Base-by-base conservation (phyloP, 139 green algal genomes). In the Coccomyxa sp. region DNA sequence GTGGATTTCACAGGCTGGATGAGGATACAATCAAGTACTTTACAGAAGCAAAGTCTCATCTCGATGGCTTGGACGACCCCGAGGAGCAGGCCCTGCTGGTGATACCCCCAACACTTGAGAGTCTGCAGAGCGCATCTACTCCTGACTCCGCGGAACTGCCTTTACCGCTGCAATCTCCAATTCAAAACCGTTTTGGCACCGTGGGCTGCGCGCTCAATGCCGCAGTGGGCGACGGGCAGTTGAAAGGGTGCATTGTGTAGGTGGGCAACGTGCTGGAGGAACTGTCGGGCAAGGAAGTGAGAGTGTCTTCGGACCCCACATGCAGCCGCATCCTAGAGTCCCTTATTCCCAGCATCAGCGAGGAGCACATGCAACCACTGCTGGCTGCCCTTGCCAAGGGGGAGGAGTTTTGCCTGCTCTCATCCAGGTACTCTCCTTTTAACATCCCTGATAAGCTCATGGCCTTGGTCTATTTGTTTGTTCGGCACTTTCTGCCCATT, bases 181-280 rank as follows among this genome's bases (percentile, higher is more conserved):
- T n/a, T n/a, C n/a, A n/a, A 7, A 51, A 51, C 3, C 38, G 7
- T 51, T 7, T 11, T 51, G 38, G 38, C 38, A 51, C 7, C 38
- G 3, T 51, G 3, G 38, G 38, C 7, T 51, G 38, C 38, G 38
- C 7, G 38, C 38, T 3, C 38, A 51, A n/a, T n/a, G n/a, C n/a
- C n/a, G n/a, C n/a, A n/a, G n/a, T n/a, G n/a, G n/a, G n/a, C n/a
- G n/a, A n/a, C n/a, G n/a, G n/a, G n/a, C n/a, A n/a, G n/a, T n/a
- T n/a, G n/a, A n/a, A n/a, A n/a, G n/a, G n/a, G n/a, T n/a, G 38
- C 38, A 51, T 21, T 71, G 63, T 71, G 18, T 25, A 71, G 23
- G 86, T 91, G 17, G 86, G 83, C 16, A 95, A 95, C 58, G 92
- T 91, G 0, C 75, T 96, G 51, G 91, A 92, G 71, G 93, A 96